phyloP scores from a whole-genome alignment of 2,329 filamentous ascomycete species.

The Hypoxylon sp. region DNA sequence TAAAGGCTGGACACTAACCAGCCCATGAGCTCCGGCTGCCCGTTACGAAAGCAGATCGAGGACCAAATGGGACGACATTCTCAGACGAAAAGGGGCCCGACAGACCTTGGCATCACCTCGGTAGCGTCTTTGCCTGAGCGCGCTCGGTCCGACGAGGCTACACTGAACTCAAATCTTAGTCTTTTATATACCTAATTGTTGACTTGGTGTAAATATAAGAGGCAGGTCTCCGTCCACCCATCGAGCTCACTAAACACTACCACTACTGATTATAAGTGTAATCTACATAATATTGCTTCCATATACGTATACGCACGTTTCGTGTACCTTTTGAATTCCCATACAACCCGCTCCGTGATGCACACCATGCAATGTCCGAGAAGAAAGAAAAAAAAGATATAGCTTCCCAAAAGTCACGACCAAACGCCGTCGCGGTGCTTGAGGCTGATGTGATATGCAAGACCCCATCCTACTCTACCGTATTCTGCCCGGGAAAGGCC shows the following conservation, averaged over 20 bases:
- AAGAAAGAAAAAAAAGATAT: no score
- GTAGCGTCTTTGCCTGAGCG: no score
- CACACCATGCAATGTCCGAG: slow-evolving; percentile 23
- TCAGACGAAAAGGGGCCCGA: no score
- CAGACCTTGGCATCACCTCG: no score
- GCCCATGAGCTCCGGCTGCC: no score
- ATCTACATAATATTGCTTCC: slow-evolving; percentile 1
- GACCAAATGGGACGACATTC: no score
- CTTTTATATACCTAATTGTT: not conserved
- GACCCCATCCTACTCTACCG: slow-evolving; percentile 1
- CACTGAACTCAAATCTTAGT: not conserved
- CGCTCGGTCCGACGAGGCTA: no score
- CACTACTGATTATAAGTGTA: slow-evolving; percentile 19
- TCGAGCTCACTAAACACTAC: not conserved
- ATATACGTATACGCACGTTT: slow-evolving; percentile 13
- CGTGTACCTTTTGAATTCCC: slow-evolving; percentile 25
- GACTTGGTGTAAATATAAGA: not conserved
- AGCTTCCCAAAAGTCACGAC: not conserved
- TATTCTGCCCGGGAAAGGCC: not conserved
- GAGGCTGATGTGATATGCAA: slow-evolving; percentile 2
- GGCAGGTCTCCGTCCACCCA: not conserved
- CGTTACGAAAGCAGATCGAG: no score
- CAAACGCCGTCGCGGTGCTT: slow-evolving; percentile 35
- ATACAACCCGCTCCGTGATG: slow-evolving; percentile 16
- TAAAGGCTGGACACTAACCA: not conserved